phyloP scores from a whole-genome alignment of 2,329 filamentous ascomycete genomes.

The Cordyceps farinosa region DNA sequence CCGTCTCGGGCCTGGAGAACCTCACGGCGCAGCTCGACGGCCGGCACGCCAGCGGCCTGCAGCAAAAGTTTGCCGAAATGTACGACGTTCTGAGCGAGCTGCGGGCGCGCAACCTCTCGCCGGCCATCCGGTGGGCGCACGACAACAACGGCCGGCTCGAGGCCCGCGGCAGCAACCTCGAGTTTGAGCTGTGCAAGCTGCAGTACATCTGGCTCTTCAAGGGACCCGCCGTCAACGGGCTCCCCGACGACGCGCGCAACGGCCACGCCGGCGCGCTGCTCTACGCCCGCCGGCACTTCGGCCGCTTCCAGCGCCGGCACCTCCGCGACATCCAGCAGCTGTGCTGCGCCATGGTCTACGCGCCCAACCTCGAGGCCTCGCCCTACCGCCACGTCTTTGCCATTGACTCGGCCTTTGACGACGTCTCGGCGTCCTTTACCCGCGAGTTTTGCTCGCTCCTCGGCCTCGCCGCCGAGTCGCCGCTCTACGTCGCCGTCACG shows the following conservation, averaged over 20 bases:
- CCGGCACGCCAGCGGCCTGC: conserved; percentile 49
- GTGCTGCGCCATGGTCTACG: conserved; percentile 75
- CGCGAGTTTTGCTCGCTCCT: conserved; percentile 92
- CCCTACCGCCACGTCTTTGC: conserved; percentile 80
- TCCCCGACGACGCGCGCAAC: conserved; percentile 50
- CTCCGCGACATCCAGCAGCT: conserved; percentile 76
- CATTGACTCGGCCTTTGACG: conserved; percentile 71
- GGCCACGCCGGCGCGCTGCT: conserved; percentile 63
- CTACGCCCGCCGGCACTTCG: conserved; percentile 75
- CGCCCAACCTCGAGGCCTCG: conserved; percentile 67
- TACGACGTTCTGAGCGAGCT: conserved; percentile 82
- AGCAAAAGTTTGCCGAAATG: conserved; percentile 81
- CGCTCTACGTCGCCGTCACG: conserved; percentile 87
- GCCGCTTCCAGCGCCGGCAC: conserved; percentile 69
- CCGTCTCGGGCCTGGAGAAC: background rate
- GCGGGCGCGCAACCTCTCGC: conserved; percentile 68
- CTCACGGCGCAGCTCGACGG: conserved; percentile 8
- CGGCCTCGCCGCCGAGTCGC: conserved; percentile 84
- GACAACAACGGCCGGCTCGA: conserved; percentile 69
- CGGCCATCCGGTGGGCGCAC: conserved; percentile 85
- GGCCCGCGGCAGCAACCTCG: conserved; percentile 80
- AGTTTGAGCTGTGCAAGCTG: conserved; percentile 88
- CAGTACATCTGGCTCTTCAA: conserved; percentile 89
- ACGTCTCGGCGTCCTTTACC: conserved; percentile 83
- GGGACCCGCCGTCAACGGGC: conserved; percentile 51